Evolutionary conservation across 805 yeast genomes (phyloP), one percentile per base, ranked within the genome.

Genomic region (Sporopachydermia lactativora): DNA sequence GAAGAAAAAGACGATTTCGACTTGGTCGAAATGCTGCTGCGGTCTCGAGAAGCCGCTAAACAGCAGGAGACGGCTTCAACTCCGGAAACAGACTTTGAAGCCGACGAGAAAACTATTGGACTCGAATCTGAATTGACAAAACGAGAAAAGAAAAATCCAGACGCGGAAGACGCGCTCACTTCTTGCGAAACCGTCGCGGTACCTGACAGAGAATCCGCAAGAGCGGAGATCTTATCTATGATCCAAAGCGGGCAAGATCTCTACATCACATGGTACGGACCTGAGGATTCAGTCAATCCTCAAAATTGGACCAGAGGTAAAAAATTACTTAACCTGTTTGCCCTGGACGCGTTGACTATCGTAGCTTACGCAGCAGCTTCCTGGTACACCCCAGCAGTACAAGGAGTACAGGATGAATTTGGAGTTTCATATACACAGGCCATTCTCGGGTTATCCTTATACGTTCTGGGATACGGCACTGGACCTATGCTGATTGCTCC

Each of bases 401-500:
- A 52, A 15, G 55, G 60, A n/a, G 51, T 76, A 18, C 63, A 59
- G 54, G 54, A 55, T 18, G 68, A 72, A 36, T 71, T 73, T 47
- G 45, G 56, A n/a, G 64, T 70, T 3, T 58, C 68, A 13, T 55
- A 55, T 19, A 66, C 64, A 4, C 62, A 62, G 3, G 73, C 75
- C 0, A 58, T 68, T 1, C 57, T 77, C 28, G 75, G 77, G 2
- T 59, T 77, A 48, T 58, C 77, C 0, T 45, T 73, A 34, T 77
- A 69, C 46, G 75, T 75, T 4, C 47, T 74, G 18, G 82, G 81
- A 5, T 75, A 76, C 49, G 81, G 77, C 40, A 39, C 73, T 15
- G 80, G 80, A 1, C 80, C 80, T 2, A 59, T 75, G 60, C 45
- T 73, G 2, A 69, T 73, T 41, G 68, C 78, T 0, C 81, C 82